phyloP scores from a whole-genome alignment of 2,329 filamentous ascomycete species.

The Alternaria angustiovoidea region DNA sequence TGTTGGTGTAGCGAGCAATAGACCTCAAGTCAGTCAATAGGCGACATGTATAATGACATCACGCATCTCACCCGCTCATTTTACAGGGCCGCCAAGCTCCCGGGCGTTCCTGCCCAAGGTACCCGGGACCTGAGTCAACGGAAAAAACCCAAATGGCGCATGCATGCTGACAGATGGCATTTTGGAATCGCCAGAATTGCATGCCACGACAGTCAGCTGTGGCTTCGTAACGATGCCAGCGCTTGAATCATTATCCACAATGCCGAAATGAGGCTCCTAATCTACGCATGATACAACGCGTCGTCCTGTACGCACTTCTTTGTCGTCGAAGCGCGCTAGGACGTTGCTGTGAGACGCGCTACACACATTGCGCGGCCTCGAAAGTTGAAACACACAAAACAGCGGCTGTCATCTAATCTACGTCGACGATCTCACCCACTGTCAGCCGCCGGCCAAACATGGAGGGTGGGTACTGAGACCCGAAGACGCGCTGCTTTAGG shows the following conservation, averaged over 20 bases:
- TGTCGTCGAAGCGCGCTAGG: slow-evolving; percentile 3
- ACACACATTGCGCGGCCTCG: slow-evolving; percentile 17
- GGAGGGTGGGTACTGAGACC: slow-evolving; percentile 4
- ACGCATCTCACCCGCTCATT: neutral
- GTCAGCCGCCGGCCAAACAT: slow-evolving; percentile 1
- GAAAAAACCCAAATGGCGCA: neutral
- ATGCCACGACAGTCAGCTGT: slow-evolving; percentile 4
- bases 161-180: slow-evolving; percentile 2
- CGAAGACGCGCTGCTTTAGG: neutral
- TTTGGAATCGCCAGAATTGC: neutral
- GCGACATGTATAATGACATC: slow-evolving; percentile 20
- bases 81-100: neutral
- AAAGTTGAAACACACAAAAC: slow-evolving; percentile 10
- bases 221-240: slow-evolving; percentile 2
- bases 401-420: slow-evolving; percentile 12
- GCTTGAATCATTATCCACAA: neutral
- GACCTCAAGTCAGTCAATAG: neutral
- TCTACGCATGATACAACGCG: slow-evolving; percentile 7
- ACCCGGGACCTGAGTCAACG: neutral
- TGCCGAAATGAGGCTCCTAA: slow-evolving; percentile 3
- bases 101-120: neutral
- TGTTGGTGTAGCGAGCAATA: neutral
- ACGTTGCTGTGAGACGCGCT: neutral
- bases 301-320: slow-evolving; percentile 5
- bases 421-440: slow-evolving; percentile 11